phyloP scores from a whole-genome alignment of 495 filamentous ascomycete species.

The Terfezia boudieri region DNA sequence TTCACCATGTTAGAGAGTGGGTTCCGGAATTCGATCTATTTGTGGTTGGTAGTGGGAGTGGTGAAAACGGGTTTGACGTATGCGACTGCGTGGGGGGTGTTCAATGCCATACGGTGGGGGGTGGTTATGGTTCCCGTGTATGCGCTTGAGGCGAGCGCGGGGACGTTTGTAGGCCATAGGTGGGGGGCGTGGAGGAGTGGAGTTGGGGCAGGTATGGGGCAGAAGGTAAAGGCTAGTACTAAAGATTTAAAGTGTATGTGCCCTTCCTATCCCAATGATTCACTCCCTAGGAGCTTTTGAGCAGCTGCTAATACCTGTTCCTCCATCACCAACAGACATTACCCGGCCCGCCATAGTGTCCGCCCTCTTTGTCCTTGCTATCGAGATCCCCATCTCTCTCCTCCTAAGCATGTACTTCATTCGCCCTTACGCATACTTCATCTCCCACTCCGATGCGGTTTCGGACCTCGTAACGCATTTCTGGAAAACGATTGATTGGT shows the following conservation, averaged over 20 bases:
- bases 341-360: too few relatives aligned
- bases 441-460: too few relatives aligned
- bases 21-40: slow-evolving; percentile 44
- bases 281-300: too few relatives aligned
- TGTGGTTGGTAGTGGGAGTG: slow-evolving; percentile 48
- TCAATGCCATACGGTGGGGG: slow-evolving; percentile 61
- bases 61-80: slow-evolving; percentile 38
- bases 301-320: too few relatives aligned
- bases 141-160: slow-evolving; percentile 39
- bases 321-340: too few relatives aligned
- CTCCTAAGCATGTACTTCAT: too few relatives aligned
- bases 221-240: not conserved
- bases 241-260: too few relatives aligned
- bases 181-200: slow-evolving; percentile 30
- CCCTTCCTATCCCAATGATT: too few relatives aligned
- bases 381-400: too few relatives aligned
- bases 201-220: not conserved
- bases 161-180: slow-evolving; percentile 43
- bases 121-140: slow-evolving; percentile 55
- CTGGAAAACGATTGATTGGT: slow-evolving; percentile 37
- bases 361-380: too few relatives aligned
- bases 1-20: slow-evolving; percentile 41
- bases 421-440: too few relatives aligned
- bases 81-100: slow-evolving; percentile 52
- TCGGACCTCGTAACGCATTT: too few relatives aligned